These are phyloP conservation scores for Cyanidioschyzon merolae DNA, from an alignment of 23 red algal species.

Conservation along the genomic window DNA sequence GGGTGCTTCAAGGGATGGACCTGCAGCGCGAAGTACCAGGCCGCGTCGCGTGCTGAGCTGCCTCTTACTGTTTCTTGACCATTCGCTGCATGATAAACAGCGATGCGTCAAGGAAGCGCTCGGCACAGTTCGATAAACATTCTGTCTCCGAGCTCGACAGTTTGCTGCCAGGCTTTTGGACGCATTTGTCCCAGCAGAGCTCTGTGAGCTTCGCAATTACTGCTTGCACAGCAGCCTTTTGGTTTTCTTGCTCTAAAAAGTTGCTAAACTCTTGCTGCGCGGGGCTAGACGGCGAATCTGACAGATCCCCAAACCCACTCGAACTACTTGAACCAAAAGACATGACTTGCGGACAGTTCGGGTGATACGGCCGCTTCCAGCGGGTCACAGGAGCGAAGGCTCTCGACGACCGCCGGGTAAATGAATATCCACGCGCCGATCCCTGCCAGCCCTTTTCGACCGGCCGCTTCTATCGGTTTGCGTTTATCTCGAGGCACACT, in stretches of 20 bases:
- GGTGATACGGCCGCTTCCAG: too few species aligned
- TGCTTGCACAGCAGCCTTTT: slow-evolving; percentile 91
- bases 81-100: slow-evolving; percentile 77
- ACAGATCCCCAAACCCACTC: background rate
- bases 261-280: slow-evolving; percentile 23
- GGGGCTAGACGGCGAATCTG: background rate
- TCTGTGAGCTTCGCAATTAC: slow-evolving; percentile 93
- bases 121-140: slow-evolving; percentile 91
- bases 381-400: too few species aligned
- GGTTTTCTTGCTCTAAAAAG: slow-evolving; percentile 89
- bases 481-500: too few species aligned
- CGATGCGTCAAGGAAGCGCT: slow-evolving; percentile 78
- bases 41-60: too few species aligned
- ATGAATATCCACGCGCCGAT: too few species aligned
- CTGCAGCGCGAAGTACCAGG: too few species aligned
- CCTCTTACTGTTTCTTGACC: slow-evolving; percentile 27
- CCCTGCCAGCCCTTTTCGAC: too few species aligned
- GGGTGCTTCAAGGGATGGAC: too few species aligned
- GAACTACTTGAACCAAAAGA: background rate
- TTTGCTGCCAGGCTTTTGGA: slow-evolving; percentile 81
- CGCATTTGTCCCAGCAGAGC: slow-evolving; percentile 97
- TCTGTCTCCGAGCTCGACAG: slow-evolving; percentile 75
- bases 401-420: too few species aligned
- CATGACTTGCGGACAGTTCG: too few species aligned
- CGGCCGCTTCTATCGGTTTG: too few species aligned